Evolutionary conservation across 1,284 basidiomycete genomes (phyloP), one percentile per base, ranked within the genome.

Genomic region (Fomes fomentarius): DNA sequence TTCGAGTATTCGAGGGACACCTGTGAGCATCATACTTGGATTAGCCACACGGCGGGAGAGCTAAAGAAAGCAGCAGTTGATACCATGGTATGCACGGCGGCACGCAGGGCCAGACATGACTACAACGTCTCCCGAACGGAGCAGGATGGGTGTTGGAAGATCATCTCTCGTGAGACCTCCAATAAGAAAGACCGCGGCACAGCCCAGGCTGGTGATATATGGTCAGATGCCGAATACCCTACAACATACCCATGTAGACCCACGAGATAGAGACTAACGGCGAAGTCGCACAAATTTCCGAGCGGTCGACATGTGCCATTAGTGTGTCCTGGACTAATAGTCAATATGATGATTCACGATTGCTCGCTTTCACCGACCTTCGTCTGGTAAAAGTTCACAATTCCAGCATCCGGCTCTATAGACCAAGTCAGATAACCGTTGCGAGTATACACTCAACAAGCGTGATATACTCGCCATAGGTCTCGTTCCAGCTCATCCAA

Each of bases 281-380:
- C 1, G 92, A 91, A 30, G 85, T 95, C 45, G 83, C 87, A 66
- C 87, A 91, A 15, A 91, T 78, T 69, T 97, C 95, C 17, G 93
- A 93, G 21, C 91, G 89, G 72, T 97, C 95, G 33, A 96, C 92
- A 66, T 97, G 94, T 0, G 84, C 94, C 89, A 96, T 96, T 22
- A 97, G 81, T 0, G 93, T 92, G 63, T 97, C 93, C 78, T 89
- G 37, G 14, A 37, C 7, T 15, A 33, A 41, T n/a, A n/a, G 28
- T 38, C 3, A 42, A n/a, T n/a, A 31, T 22, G n/a, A n/a, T n/a
- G n/a, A n/a, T n/a, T n/a, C n/a, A n/a, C n/a, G n/a, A n/a, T n/a
- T n/a, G n/a, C n/a, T n/a, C n/a, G n/a, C n/a, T n/a, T n/a, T n/a
- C n/a, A 47, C 62, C 38, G 21, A 82, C 84, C 71, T 84, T 89